Conservation (phyloP, 441 rosid genomes). For the Breynia disticha region DNA sequence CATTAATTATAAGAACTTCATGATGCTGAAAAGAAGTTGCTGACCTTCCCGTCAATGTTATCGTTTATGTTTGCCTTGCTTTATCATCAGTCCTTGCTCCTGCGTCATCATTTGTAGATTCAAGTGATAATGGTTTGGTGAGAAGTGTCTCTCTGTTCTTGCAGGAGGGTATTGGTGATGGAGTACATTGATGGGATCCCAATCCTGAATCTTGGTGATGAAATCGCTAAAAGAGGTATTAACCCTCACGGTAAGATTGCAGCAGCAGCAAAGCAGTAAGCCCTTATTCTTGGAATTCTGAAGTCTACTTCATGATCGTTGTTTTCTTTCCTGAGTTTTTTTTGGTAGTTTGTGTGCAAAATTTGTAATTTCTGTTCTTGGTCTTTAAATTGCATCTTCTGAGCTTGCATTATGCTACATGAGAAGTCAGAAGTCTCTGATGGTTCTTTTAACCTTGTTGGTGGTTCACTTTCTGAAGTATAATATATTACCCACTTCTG, state of each 20-base stretch:
- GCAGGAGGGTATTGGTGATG: slow-evolving; percentile 80
- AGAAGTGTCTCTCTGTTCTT: slow-evolving; percentile 9
- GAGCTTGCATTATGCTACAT: too few relatives aligned
- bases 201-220: slow-evolving; percentile 80
- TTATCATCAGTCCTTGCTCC: neutral
- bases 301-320: too few relatives aligned
- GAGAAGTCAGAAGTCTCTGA: too few relatives aligned
- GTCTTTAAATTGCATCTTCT: too few relatives aligned
- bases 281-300: too few relatives aligned
- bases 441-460: too few relatives aligned
- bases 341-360: too few relatives aligned
- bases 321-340: too few relatives aligned
- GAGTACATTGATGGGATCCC: slow-evolving; percentile 91
- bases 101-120: slow-evolving; percentile 6
- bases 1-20: too few relatives aligned
- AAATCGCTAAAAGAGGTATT: slow-evolving; percentile 87
- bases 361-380: too few relatives aligned
- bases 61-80: neutral
- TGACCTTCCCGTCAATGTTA: neutral
- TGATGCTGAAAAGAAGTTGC: slow-evolving; percentile 2
- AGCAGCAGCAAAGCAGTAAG: slow-evolving; percentile 91
- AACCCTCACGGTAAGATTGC: slow-evolving; percentile 79
- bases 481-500: neutral
- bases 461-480: neutral
- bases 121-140: neutral